Conservation (phyloP, 208 protist species). For the Wallacemonas sp. region DNA sequence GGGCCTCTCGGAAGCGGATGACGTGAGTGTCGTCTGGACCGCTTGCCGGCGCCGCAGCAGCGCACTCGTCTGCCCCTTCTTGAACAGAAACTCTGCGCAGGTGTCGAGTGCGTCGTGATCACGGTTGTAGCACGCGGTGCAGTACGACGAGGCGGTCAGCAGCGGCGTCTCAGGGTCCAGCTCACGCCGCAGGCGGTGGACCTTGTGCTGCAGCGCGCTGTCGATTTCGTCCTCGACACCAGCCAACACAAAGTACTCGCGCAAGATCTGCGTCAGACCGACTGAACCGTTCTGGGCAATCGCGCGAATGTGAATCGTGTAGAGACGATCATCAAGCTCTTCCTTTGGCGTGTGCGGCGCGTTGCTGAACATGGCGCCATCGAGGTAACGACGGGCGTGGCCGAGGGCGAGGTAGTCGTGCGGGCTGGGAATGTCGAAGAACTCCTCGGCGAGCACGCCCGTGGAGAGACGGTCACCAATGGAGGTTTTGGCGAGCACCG, state of each 20-base stretch:
- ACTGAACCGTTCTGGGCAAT: conserved; percentile 57
- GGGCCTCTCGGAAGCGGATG: too few relatives aligned
- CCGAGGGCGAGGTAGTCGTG: conserved; percentile 74
- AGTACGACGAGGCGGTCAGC: conserved; percentile 67
- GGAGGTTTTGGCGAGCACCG: conserved; percentile 57
- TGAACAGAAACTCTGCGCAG: conserved; percentile 83
- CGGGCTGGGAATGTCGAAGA: conserved; percentile 54
- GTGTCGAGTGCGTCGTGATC: conserved; percentile 65
- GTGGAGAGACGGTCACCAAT: conserved; percentile 59
- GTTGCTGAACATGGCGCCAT: conserved; percentile 45
- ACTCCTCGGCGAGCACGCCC: conserved; percentile 62
- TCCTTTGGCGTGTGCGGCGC: conserved; percentile 46
- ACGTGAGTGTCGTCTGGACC: too few relatives aligned
- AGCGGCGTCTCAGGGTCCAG: conserved; percentile 69
- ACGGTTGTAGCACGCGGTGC: conserved; percentile 67
- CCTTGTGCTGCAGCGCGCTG: conserved; percentile 82
- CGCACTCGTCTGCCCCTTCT: conserved; percentile 32
- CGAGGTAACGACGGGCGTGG: conserved; percentile 57
- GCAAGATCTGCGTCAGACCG: conserved; percentile 67
- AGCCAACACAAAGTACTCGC: conserved; percentile 80
- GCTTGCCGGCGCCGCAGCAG: conserved; percentile 19
- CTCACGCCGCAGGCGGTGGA: conserved; percentile 83
- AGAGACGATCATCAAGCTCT: conserved; percentile 64
- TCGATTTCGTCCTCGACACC: conserved; percentile 66
- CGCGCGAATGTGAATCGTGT: conserved; percentile 70